phyloP scores from a whole-genome alignment of 306 rosid species.

The Cucurbita argyrosperma region DNA sequence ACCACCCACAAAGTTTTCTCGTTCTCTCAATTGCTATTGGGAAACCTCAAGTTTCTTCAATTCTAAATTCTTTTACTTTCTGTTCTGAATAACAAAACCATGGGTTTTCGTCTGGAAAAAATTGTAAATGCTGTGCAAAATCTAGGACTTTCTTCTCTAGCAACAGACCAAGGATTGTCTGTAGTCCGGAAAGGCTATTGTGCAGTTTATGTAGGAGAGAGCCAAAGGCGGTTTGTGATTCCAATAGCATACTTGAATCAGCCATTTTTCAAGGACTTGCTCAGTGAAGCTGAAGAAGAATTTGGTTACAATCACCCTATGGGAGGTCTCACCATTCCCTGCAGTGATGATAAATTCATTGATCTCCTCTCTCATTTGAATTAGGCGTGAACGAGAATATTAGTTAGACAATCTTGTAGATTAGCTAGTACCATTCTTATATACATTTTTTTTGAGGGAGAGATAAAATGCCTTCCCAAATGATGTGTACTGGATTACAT shows the following conservation, averaged over 20 bases:
- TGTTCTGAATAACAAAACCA: not conserved
- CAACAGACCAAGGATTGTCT: not conserved
- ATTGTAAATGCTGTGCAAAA: not conserved
- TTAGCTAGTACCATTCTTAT: not conserved
- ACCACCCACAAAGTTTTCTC: not conserved
- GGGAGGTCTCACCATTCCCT: constrained; percentile 4
- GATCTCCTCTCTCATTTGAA: not conserved
- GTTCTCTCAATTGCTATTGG: not conserved
- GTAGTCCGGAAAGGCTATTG: not conserved
- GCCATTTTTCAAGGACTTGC: not conserved
- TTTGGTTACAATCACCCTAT: not conserved
- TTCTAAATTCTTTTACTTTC: not conserved
- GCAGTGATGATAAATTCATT: not conserved
- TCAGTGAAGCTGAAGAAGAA: not conserved
- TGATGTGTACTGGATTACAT: not conserved
- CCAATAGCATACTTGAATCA: not conserved
- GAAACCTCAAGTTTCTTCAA: not conserved
- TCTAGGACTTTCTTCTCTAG: not conserved
- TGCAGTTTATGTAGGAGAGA: not conserved
- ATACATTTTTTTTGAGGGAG: constrained; percentile 2
- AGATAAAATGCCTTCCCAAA: not conserved
- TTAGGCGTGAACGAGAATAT: not conserved
- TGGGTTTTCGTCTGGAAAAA: not conserved
- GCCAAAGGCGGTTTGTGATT: not conserved
- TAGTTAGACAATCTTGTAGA: not conserved